Evolutionary conservation across 2,329 filamentous ascomycete genomes (phyloP), one percentile per base, ranked within the genome.

Genomic region (Alternaria sp.): DNA sequence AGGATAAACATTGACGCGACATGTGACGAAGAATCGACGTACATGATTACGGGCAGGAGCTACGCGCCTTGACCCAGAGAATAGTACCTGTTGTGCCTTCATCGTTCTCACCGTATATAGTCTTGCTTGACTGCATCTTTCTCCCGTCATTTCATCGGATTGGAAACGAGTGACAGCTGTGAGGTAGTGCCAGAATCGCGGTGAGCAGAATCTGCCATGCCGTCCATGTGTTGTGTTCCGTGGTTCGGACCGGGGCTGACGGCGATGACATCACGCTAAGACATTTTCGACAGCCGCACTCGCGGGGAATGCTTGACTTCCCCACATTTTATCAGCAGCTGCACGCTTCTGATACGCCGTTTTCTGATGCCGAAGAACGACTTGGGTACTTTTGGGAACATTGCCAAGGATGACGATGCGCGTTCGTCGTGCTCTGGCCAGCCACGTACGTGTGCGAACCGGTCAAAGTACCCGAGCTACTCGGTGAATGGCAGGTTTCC

Each of bases 371-470:
- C 54, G 30, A 43, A 60, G 55, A 17, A 47, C 46, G 46, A 45
- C 19, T 54, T 56, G 40, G 36, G 43, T 43, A 36, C 57, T 56
- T 26, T 43, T 55, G 25, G 51, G 58, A 45, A 44, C 19, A 50
- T 43, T 30, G 49, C 54, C 59, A 65, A 62, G 61, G n/a, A 61
- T 59, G 59, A 61, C 54, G 25, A 56, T 55, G 36, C 57, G 21
- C 32, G 46, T 51, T 43, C 19, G 19, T 49, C 40, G 50, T 26
- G 28, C 19, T 40, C 30, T 21, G 12, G 40, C 36, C 65, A 66
- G 70, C 70, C 69, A 73, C 70, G 60, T 71, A 72, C 69, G 70
- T 70, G 60, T 61, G 47, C 54, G n/a, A 32, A 54, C 60, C 49
- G 56, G 44, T 46, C 49, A 32, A 40, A 21, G 47, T 55, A 59